Evolutionary conservation across 1,139 yeast genomes (phyloP).

Genomic region (Lodderomyces orthopsilosis): DNA sequence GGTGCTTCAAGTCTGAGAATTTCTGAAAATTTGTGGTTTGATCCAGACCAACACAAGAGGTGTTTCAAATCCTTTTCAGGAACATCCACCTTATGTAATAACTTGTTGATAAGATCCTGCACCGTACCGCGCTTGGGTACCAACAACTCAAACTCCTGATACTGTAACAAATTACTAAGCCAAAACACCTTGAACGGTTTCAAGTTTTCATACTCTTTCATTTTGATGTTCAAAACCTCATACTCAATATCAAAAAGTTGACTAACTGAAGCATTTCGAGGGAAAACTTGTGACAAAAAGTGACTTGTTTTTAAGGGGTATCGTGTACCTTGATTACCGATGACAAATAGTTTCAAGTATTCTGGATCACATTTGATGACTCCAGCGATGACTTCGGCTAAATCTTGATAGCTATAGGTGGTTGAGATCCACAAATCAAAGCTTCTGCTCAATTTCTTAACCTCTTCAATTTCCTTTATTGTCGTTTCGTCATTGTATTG

Average conservation of each 20-base stretch:
- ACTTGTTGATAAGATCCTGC: constrained; percentile 51
- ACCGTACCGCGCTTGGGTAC: constrained; percentile 63
- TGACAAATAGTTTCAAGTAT: constrained; percentile 62
- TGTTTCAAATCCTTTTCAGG: constrained; percentile 47
- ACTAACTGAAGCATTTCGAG: constrained; percentile 47
- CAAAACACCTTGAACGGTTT: constrained; percentile 60
- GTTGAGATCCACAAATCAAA: constrained; percentile 73
- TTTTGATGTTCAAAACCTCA: constrained; percentile 71
- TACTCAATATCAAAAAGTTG: constrained; percentile 57
- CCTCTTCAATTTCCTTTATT: constrained; percentile 17
- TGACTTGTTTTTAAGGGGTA: constrained; percentile 45
- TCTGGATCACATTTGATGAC: constrained; percentile 56
- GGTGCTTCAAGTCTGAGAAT: constrained; percentile 37
- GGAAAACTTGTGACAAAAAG: constrained; percentile 45
- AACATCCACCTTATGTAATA: constrained; percentile 56
- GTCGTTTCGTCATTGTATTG: constrained; percentile 11
- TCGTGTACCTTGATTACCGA: constrained; percentile 53
- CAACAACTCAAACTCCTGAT: constrained; percentile 66
- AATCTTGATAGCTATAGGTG: constrained; percentile 52
- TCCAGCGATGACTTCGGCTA: constrained; percentile 59
- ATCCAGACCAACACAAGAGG: constrained; percentile 59
- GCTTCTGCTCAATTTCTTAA: constrained; percentile 21
- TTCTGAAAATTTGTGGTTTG: constrained; percentile 38
- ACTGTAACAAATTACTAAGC: constrained; percentile 62
- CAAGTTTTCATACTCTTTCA: constrained; percentile 77